Evolutionary conservation across 768 basidiomycete species (phyloP).

Genomic region (Atractiella rhizophila): DNA sequence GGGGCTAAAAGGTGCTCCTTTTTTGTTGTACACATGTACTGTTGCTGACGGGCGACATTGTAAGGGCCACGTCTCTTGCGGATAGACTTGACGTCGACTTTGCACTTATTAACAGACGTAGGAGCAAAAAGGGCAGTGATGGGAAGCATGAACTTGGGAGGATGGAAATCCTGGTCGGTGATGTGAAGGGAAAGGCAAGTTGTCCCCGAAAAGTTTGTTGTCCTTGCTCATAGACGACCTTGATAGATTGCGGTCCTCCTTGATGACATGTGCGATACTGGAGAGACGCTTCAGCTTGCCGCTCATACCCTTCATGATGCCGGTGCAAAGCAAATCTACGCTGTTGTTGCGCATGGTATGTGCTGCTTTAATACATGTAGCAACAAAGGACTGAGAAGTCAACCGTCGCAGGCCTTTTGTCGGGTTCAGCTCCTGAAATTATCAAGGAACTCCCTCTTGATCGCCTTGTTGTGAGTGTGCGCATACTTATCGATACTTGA

Average conservation of each 20-base stretch:
- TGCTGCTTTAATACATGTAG: conserved; percentile 9
- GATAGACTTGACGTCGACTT: conserved; percentile 89
- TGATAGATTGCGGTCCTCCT: conserved; percentile 67
- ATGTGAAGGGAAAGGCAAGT: conserved; percentile 61
- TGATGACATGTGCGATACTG: conserved; percentile 97
- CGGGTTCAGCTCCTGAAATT: conserved; percentile 42
- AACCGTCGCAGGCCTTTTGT: conserved; percentile 39
- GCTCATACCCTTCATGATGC: conserved; percentile 62
- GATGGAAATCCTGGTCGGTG: conserved; percentile 86
- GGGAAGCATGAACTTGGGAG: conserved; percentile 4
- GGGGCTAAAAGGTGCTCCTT: conserved; percentile 74
- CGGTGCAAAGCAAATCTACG: conserved; percentile 65
- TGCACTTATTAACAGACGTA: conserved; percentile 77
- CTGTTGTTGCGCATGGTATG: conserved; percentile 73
- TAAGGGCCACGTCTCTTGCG: conserved; percentile 72
- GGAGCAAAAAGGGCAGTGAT: conserved; percentile 32
- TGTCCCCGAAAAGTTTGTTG: not conserved
- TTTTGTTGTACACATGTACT: not conserved
- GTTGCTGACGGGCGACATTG: not conserved
- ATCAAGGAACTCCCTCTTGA: conserved; percentile 51
- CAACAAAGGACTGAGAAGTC: conserved; percentile 8
- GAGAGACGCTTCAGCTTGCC: conserved; percentile 62
- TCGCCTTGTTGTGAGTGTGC: conserved; percentile 46
- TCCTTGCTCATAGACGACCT: too few relatives aligned
- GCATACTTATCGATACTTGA: not conserved